Percentiles rank a stretch among this genome's conserved stretches.
Evolutionary conservation across 768 basidiomycete species (phyloP).

Genomic region (Lactifluus echinatus): DNA sequence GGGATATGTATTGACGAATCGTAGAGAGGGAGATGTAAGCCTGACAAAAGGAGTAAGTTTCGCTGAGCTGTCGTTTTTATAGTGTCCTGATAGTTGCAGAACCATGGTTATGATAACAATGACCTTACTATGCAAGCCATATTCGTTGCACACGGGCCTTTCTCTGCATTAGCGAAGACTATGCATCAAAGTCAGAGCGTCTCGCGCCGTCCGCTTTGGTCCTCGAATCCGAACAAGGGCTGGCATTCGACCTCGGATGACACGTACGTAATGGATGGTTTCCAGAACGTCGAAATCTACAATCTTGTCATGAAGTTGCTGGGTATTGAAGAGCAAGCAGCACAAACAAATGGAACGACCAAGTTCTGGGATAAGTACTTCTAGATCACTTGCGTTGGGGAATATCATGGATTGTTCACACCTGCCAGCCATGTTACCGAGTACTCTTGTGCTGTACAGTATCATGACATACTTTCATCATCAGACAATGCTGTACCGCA

Average conservation of each 20-base stretch:
- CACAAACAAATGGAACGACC: constrained; percentile 63
- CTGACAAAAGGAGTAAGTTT: constrained; percentile 65
- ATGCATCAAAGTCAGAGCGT: constrained; percentile 31
- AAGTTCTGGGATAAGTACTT: constrained; percentile 84
- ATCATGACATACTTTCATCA: no score
- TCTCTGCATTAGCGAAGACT: constrained; percentile 59
- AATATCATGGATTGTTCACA: neutral
- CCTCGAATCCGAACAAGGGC: constrained; percentile 33
- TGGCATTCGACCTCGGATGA: constrained; percentile 64
- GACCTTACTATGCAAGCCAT: constrained; percentile 76
- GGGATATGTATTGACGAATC: constrained; percentile 70
- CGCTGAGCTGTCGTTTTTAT: neutral
- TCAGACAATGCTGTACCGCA: neutral
- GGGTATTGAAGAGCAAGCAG: constrained; percentile 47
- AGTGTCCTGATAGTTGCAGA: constrained; percentile 35
- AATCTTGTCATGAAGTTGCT: constrained; percentile 71
- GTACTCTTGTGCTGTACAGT: neutral
- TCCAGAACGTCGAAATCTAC: constrained; percentile 81
- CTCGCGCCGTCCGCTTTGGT: constrained; percentile 20
- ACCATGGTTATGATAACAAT: constrained; percentile 85
- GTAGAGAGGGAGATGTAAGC: constrained; percentile 47
- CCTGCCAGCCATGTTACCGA: neutral
- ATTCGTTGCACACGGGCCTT: constrained; percentile 90
- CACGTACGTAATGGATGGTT: constrained; percentile 71
- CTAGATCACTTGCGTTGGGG: constrained; percentile 20